Percentiles rank a stretch among this genome's conserved stretches.
Conservation (phyloP, 1,284 basidiomycete species). For the Apiotrichum mycotoxinovorans region DNA sequence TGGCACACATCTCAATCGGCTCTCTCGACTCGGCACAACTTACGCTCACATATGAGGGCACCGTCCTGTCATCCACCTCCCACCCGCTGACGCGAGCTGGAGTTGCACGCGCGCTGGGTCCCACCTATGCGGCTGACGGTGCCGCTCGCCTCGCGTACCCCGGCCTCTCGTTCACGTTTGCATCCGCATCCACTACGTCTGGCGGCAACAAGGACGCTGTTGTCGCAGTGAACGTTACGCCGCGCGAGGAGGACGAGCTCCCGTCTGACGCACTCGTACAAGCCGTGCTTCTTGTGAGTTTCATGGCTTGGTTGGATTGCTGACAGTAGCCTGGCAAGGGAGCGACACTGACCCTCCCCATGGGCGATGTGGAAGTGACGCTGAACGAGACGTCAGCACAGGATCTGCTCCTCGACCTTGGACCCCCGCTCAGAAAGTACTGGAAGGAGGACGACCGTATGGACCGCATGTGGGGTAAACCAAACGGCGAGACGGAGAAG, state of each 20-base stretch:
- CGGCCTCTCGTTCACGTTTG: constrained; percentile 72
- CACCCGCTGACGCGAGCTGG: constrained; percentile 61
- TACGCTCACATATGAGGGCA: constrained; percentile 65
- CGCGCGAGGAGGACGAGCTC: constrained; percentile 46
- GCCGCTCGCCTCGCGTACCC: constrained; percentile 55
- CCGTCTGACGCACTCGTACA: constrained; percentile 10
- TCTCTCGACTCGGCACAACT: constrained; percentile 44
- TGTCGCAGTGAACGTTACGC: constrained; percentile 24
- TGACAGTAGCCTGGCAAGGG: constrained; percentile 65
- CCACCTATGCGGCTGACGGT: constrained; percentile 65
- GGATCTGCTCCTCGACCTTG: constrained; percentile 71
- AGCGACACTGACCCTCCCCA: constrained; percentile 56
- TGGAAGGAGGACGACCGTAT: constrained; percentile 85
- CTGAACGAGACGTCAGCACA: constrained; percentile 78
- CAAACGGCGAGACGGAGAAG: background rate
- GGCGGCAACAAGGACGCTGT: constrained; percentile 53
- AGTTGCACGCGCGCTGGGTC: constrained; percentile 72
- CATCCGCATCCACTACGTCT: constrained; percentile 48
- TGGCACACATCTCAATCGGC: constrained; percentile 65
- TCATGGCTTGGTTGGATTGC: background rate
- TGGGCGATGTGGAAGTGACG: constrained; percentile 56
- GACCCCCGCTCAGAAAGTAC: constrained; percentile 69
- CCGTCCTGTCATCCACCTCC: constrained; percentile 57
- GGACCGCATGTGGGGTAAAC: constrained; percentile 45
- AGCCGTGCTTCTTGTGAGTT: constrained; percentile 25